Evolutionary conservation across 2,329 filamentous ascomycete genomes (phyloP).

Genomic region (Parafenestella ontariensis): DNA sequence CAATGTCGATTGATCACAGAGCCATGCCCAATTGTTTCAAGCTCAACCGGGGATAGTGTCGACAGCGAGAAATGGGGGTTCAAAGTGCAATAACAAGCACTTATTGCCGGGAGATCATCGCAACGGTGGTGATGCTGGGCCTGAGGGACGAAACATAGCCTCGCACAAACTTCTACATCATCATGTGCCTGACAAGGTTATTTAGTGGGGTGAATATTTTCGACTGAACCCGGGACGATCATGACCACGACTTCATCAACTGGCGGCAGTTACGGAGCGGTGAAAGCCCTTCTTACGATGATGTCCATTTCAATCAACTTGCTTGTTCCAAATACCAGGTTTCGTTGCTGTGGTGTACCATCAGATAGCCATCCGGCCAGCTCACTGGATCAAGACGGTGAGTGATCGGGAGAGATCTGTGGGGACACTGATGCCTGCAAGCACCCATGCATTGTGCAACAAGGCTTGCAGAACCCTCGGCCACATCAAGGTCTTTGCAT

Average conservation of each 20-base stretch:
- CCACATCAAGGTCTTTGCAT: slow-evolving; percentile 16
- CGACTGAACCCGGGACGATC: neutral
- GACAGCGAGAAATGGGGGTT: no score
- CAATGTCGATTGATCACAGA: no score
- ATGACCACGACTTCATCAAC: neutral
- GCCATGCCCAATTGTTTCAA: no score
- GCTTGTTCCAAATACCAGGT: slow-evolving; percentile 10
- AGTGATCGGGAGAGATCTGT: slow-evolving; percentile 6
- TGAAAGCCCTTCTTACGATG: neutral
- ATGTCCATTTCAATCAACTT: neutral
- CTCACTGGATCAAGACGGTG: neutral
- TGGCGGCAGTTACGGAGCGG: neutral
- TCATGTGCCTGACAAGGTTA: neutral
- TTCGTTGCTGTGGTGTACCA: slow-evolving; percentile 2
- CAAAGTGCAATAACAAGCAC: no score
- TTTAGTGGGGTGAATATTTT: neutral
- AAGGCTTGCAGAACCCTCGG: slow-evolving; percentile 11
- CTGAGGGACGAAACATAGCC: no score
- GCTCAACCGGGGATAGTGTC: no score
- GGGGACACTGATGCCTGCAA: slow-evolving; percentile 9
- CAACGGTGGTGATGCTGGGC: no score
- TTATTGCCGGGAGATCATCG: no score
- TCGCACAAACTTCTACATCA: no score
- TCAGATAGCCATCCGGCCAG: neutral
- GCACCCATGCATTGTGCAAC: slow-evolving; percentile 17